These are phyloP conservation scores for Cylindrotheca closterium DNA, from an alignment of 108 stramenopile species.

Conservation along the genomic window DNA sequence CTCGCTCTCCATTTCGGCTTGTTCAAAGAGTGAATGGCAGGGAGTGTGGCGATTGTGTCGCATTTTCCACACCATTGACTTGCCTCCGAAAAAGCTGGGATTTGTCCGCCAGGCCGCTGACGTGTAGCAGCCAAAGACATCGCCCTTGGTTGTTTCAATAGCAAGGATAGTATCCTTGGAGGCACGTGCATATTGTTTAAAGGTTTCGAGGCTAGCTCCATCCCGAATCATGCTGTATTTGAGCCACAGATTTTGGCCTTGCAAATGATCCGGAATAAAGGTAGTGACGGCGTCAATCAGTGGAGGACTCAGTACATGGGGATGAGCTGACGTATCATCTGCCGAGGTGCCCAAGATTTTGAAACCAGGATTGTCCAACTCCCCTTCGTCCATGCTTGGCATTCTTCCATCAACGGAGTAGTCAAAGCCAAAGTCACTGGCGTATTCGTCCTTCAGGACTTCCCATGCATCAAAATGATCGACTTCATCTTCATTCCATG, in stretches of 20 bases:
- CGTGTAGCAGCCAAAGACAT: conserved; percentile 81
- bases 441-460: conserved; percentile 80
- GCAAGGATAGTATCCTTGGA: conserved; percentile 65
- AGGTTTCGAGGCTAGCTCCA: conserved; percentile 62
- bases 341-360: conserved; percentile 56
- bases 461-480: conserved; percentile 69
- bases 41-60: conserved; percentile 50
- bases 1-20: conserved; percentile 71
- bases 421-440: conserved; percentile 64
- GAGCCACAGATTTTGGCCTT: conserved; percentile 66
- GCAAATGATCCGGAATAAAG: conserved; percentile 42
- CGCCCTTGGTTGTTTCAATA: conserved; percentile 74
- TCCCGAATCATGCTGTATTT: conserved; percentile 79
- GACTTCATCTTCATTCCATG: conserved; percentile 33
- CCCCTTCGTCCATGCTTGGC: conserved; percentile 3
- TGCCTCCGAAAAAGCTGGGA: conserved; percentile 58
- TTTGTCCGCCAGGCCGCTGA: conserved; percentile 58
- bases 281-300: conserved; percentile 70
- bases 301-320: conserved; percentile 73
- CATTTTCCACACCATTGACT: conserved; percentile 76
- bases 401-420: conserved; percentile 17
- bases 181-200: conserved; percentile 58
- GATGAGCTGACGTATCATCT: conserved; percentile 45
- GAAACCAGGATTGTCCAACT: conserved; percentile 11
- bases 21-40: conserved; percentile 60